Evolutionary conservation across 1,139 yeast genomes (phyloP), one percentile per base, ranked within the genome.

Genomic region (Kodamaea fungicola): DNA sequence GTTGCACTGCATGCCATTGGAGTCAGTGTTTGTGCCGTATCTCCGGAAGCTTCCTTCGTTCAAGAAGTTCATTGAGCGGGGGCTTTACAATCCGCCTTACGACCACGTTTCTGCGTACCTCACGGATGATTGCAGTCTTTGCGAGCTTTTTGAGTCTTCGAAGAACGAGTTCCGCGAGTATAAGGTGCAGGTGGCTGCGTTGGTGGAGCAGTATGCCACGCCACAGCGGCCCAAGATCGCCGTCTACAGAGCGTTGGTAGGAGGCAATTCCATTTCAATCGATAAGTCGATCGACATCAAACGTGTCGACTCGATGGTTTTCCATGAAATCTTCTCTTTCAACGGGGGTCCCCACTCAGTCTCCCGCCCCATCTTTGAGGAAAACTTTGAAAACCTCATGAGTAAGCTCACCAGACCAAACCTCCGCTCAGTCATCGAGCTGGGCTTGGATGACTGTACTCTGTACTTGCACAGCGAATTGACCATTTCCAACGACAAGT

Each of bases 381-480:
- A 71, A 38, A 70, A 67, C 42, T 56, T 54, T 38, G 62, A 61
- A 30, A 69, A 69, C 38, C 49, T 69, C 35, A 65, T 69, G 69
- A 52, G 67, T 29, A 57, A 57, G 34, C 51, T 69, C 22, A 39
- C 69, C n/a, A 54, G 75, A 28, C 76, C 76, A 3, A 59, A 58
- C 31, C 46, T 65, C 12, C 52, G 76, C 34, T 47, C 56, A 6
- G 48, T 54, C 2, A 42, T 70, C 8, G 74, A 67, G 42, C 40
- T 44, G 12, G 63, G 60, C 1, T 48, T 71, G 36, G 62, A 61
- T 25, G 62, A 58, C 40, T 57, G 65, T 4, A 52, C 53, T 13
- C 38, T 40, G 7, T 65, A 66, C 42, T 54, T 70, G 38, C 42
- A 55, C 8, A 59, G 59, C 41, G 49, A 46, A 2, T 40, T 61